These are phyloP conservation scores for Talaromyces funiculosus DNA, from an alignment of 2,329 filamentous ascomycete species.

Conservation along the genomic window DNA sequence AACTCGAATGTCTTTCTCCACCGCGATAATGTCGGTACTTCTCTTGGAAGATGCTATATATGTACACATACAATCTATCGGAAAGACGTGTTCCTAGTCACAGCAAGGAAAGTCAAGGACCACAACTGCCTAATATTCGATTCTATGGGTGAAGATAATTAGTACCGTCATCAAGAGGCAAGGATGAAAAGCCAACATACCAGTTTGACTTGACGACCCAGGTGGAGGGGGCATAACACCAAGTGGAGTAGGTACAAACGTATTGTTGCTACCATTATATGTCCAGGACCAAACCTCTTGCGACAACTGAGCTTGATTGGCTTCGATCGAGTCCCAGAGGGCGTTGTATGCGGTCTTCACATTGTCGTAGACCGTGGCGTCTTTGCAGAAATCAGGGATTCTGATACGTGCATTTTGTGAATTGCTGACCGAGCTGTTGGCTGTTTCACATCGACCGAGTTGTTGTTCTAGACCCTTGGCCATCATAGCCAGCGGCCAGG, in stretches of 20 bases:
- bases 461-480: constrained; percentile 55
- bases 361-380: constrained; percentile 41
- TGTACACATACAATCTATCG: background rate
- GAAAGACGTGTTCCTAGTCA: constrained; percentile 37
- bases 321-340: constrained; percentile 58
- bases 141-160: constrained; percentile 28
- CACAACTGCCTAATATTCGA: constrained; percentile 54
- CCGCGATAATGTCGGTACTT: background rate
- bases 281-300: constrained; percentile 61
- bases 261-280: constrained; percentile 39
- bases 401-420: background rate
- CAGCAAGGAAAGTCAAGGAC: constrained; percentile 55
- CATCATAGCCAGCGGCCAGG: constrained; percentile 62
- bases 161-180: background rate
- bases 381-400: constrained; percentile 48
- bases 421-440: background rate
- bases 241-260: constrained; percentile 47
- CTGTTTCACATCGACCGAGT: constrained; percentile 46
- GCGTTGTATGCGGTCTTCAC: constrained; percentile 51
- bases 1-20: background rate
- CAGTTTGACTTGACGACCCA: constrained; percentile 36
- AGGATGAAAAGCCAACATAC: constrained; percentile 16
- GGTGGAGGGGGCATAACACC: constrained; percentile 47
- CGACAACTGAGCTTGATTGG: constrained; percentile 48
- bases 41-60: background rate